Percentiles rank a stretch among this genome's conserved stretches.
Conservation (phyloP, 495 filamentous ascomycete genomes). For the Cercophora sp. region DNA sequence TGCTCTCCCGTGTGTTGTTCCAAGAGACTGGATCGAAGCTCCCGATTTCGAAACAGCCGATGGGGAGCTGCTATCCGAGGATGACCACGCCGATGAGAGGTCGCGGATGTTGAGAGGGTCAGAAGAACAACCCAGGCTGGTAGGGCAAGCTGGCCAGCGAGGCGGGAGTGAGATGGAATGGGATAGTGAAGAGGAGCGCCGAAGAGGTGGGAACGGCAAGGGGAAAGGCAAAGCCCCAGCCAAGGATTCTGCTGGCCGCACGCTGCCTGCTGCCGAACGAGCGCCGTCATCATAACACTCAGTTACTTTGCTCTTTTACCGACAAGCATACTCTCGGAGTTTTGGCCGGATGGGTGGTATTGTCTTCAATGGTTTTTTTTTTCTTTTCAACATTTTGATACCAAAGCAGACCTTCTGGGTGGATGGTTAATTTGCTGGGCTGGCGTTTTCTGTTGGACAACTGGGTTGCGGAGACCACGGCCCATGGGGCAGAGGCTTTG, state of each 20-base stretch:
- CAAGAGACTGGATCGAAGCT: conserved; percentile 70
- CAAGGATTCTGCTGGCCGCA: conserved; percentile 36
- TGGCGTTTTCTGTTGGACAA: too few species aligned
- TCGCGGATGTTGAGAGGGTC: conserved; percentile 27
- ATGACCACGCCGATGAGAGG: conserved; percentile 27
- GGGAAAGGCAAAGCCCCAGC: conserved; percentile 38
- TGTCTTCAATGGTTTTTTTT: too few species aligned
- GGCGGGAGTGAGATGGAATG: conserved; percentile 13
- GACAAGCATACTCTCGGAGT: conserved; percentile 20
- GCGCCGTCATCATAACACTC: conserved; percentile 25
- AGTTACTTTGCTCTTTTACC: conserved; percentile 5
- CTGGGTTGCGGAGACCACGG: too few species aligned
- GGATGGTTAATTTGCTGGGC: conserved; percentile 3
- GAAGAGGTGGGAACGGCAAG: conserved; percentile 30
- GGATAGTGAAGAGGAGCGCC: conserved; percentile 28
- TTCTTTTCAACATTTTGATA: conserved; percentile 19
- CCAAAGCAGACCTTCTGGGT: too few species aligned
- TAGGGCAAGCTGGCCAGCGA: conserved; percentile 12
- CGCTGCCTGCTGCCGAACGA: conserved; percentile 37
- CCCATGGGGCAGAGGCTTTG: too few species aligned
- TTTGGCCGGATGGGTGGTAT: conserved; percentile 13
- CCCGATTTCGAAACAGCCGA: conserved; percentile 70
- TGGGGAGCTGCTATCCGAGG: conserved; percentile 60
- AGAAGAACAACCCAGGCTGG: conserved; percentile 27
- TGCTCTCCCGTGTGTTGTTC: conserved; percentile 73